phyloP scores from a whole-genome alignment of 305 asterid species.

The Fraxinus ornus region DNA sequence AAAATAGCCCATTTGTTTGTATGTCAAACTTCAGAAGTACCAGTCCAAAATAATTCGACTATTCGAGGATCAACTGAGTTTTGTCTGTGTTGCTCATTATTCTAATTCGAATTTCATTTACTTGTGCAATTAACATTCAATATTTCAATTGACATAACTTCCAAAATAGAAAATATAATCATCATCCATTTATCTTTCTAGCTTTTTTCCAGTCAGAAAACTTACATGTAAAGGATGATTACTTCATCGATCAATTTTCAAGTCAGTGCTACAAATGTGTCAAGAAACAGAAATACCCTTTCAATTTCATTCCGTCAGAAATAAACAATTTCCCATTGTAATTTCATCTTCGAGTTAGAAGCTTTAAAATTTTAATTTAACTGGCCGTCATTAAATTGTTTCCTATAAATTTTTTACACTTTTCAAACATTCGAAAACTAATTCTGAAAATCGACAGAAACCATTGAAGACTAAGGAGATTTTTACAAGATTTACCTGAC shows the following conservation, averaged over 20 bases:
- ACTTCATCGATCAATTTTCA: background rate
- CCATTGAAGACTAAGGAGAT: constrained; percentile 15
- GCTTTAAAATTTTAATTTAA: background rate
- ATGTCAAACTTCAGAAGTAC: background rate
- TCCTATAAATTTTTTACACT: background rate
- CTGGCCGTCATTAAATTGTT: background rate
- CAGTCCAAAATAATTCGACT: background rate
- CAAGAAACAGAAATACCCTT: background rate
- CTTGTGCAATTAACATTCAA: background rate
- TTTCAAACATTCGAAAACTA: background rate
- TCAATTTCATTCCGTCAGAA: background rate
- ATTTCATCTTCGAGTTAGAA: background rate
- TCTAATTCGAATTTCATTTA: background rate
- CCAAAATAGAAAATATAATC: background rate
- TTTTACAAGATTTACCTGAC: constrained; percentile 70
- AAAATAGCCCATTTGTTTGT: background rate
- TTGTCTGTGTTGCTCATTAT: background rate
- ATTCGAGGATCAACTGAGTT: background rate
- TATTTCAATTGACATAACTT: background rate
- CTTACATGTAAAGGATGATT: background rate
- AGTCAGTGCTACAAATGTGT: background rate
- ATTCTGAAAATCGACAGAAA: background rate
- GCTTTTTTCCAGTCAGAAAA: background rate
- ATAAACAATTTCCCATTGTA: background rate
- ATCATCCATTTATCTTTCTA: background rate